Conservation (phyloP, 148 eudicot species). For the Rhododendron vialii region DNA sequence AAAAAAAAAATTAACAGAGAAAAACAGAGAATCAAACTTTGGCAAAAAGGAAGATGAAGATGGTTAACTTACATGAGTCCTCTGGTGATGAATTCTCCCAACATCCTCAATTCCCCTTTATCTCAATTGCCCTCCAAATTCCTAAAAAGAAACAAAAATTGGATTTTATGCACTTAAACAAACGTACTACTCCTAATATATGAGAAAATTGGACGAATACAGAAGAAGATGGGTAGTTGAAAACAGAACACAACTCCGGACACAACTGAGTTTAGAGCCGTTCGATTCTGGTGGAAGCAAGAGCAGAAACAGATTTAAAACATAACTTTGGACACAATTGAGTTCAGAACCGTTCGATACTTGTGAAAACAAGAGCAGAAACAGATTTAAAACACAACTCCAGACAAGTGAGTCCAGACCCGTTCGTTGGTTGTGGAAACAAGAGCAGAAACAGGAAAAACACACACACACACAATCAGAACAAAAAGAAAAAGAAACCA, state of each 20-base stretch:
- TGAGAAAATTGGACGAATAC: background rate
- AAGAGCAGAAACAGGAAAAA: background rate
- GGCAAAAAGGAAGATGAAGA: background rate
- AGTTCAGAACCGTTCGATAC: too few species aligned
- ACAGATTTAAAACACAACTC: background rate
- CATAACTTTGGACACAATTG: background rate
- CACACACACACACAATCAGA: background rate
- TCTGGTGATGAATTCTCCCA: slow-evolving; percentile 67
- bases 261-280: too few species aligned
- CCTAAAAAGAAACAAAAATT: background rate
- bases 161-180: background rate
- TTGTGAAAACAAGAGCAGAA: too few species aligned
- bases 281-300: too few species aligned
- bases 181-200: background rate
- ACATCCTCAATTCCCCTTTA: slow-evolving; percentile 37
- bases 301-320: too few species aligned
- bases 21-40: background rate
- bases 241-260: too few species aligned
- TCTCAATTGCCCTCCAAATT: background rate
- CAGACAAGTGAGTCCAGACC: too few species aligned
- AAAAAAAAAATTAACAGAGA: background rate
- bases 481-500: too few species aligned
- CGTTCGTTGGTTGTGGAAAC: too few species aligned
- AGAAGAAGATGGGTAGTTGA: too few species aligned
- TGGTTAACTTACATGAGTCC: slow-evolving; percentile 55